Evolutionary conservation across 768 basidiomycete genomes (phyloP).

Genomic region (Tulasnella calospora): DNA sequence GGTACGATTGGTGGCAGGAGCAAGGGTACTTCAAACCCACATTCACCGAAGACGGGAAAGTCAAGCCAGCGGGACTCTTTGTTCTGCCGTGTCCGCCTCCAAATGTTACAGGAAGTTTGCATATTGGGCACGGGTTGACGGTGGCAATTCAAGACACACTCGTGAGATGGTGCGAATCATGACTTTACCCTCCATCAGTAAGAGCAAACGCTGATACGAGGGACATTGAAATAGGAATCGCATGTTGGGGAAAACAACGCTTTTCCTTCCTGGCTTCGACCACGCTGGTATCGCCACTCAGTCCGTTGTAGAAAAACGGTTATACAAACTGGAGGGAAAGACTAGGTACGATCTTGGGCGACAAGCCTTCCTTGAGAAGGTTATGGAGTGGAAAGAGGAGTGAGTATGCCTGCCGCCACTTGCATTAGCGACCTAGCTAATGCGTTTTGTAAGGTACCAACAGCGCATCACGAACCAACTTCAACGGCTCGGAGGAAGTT

Average conservation of each 20-base stretch:
- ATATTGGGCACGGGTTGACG: constrained; percentile 93
- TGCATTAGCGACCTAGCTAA: neutral
- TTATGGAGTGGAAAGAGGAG: constrained; percentile 98
- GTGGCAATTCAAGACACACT: constrained; percentile 86
- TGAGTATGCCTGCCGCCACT: constrained; percentile 40
- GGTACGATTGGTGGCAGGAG: constrained; percentile 97
- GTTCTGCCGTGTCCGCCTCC: constrained; percentile 90
- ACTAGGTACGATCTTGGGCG: constrained; percentile 93
- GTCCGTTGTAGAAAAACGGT: constrained; percentile 89
- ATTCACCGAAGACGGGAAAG: constrained; percentile 51
- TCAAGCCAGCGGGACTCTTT: constrained; percentile 64
- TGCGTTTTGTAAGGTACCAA: constrained; percentile 62
- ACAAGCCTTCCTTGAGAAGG: constrained; percentile 81
- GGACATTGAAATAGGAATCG: constrained; percentile 63
- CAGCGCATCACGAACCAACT: constrained; percentile 87
- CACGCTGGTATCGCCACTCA: constrained; percentile 99
- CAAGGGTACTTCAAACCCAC: constrained; percentile 87
- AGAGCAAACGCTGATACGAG: neutral
- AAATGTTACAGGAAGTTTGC: constrained; percentile 92
- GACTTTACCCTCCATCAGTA: constrained; percentile 21
- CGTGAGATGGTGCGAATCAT: constrained; percentile 66
- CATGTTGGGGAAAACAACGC: constrained; percentile 86
- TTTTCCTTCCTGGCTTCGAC: constrained; percentile 93
- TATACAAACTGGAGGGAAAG: constrained; percentile 75
- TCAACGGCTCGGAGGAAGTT: constrained; percentile 82